Evolutionary conservation across 495 filamentous ascomycete species (phyloP).

Genomic region (Lophiostoma macrostomum): DNA sequence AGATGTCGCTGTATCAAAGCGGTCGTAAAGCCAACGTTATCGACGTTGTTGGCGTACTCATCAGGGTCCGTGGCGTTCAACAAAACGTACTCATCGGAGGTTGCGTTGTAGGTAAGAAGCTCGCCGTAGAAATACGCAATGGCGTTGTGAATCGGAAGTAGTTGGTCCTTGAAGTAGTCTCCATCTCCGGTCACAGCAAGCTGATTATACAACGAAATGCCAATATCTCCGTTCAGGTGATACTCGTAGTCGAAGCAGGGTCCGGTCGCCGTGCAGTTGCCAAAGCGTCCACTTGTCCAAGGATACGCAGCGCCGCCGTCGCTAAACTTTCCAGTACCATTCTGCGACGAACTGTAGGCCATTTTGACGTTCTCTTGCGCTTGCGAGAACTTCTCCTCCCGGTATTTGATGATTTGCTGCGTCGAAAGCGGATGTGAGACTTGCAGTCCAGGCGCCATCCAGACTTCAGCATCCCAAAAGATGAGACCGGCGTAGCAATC

Average conservation of each 20-base stretch:
- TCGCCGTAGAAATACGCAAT: slow-evolving; percentile 57
- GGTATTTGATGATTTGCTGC: slow-evolving; percentile 58
- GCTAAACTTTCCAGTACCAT: slow-evolving; percentile 49
- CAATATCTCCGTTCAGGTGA: slow-evolving; percentile 72
- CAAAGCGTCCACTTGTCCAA: slow-evolving; percentile 63
- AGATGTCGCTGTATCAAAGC: slow-evolving; percentile 58
- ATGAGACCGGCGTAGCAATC: slow-evolving; percentile 61
- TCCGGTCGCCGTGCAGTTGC: slow-evolving; percentile 64
- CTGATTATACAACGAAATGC: slow-evolving; percentile 57
- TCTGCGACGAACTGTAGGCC: slow-evolving; percentile 43
- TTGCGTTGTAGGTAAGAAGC: slow-evolving; percentile 53
- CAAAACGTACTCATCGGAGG: slow-evolving; percentile 46
- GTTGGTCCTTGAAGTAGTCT: slow-evolving; percentile 48
- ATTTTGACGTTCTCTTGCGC: slow-evolving; percentile 45
- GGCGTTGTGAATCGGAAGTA: slow-evolving; percentile 60
- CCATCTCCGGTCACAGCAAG: slow-evolving; percentile 60
- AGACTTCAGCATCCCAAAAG: slow-evolving; percentile 64
- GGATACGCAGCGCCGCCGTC: slow-evolving; percentile 56
- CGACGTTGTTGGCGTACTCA: slow-evolving; percentile 69
- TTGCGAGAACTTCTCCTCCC: slow-evolving; percentile 51
- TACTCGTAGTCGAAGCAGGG: slow-evolving; percentile 68
- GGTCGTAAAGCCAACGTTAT: slow-evolving; percentile 73
- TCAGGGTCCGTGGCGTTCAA: slow-evolving; percentile 80
- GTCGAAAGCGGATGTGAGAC: slow-evolving; percentile 57
- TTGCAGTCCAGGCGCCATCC: slow-evolving; percentile 65